Percentiles rank a stretch among this genome's conserved stretches.
Evolutionary conservation across 768 basidiomycete genomes (phyloP).

Genomic region (Russula brevipes): DNA sequence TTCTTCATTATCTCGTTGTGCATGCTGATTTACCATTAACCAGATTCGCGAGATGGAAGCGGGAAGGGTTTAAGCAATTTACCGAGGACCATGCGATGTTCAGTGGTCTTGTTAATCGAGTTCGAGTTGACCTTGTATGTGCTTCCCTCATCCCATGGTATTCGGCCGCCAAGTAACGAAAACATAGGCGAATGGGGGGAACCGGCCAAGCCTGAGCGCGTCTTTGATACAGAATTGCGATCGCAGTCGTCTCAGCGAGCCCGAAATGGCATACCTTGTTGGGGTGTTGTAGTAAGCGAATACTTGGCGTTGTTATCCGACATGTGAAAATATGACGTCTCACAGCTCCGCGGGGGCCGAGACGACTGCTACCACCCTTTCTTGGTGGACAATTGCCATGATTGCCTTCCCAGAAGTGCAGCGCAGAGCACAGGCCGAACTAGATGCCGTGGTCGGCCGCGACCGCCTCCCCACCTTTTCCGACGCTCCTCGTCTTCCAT

Average conservation of each 20-base stretch:
- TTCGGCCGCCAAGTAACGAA: neutral
- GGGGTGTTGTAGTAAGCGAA: neutral
- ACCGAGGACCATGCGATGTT: neutral
- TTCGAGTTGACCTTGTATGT: constrained; percentile 4
- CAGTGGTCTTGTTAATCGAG: neutral
- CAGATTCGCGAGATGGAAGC: constrained; percentile 16
- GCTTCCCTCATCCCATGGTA: neutral
- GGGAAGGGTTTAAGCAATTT: neutral
- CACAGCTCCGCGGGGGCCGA: constrained; percentile 7
- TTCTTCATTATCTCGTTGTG: neutral
- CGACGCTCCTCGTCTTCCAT: constrained; percentile 24
- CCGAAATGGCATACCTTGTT: neutral
- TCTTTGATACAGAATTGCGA: neutral
- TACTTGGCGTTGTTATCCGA: neutral
- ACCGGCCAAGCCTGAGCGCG: neutral
- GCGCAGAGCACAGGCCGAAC: constrained; percentile 17
- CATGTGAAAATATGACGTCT: neutral
- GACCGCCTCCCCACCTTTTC: constrained; percentile 20
- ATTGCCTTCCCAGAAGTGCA: constrained; percentile 19
- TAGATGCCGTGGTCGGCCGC: constrained; percentile 20
- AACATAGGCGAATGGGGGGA: neutral
- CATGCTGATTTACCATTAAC: neutral
- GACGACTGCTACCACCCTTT: constrained; percentile 7
- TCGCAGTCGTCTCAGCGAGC: neutral
- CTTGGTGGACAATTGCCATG: constrained; percentile 15